Evolutionary conservation across 2,329 filamentous ascomycete species (phyloP), one percentile per base, ranked within the genome.

Genomic region (Fusarium sp.): DNA sequence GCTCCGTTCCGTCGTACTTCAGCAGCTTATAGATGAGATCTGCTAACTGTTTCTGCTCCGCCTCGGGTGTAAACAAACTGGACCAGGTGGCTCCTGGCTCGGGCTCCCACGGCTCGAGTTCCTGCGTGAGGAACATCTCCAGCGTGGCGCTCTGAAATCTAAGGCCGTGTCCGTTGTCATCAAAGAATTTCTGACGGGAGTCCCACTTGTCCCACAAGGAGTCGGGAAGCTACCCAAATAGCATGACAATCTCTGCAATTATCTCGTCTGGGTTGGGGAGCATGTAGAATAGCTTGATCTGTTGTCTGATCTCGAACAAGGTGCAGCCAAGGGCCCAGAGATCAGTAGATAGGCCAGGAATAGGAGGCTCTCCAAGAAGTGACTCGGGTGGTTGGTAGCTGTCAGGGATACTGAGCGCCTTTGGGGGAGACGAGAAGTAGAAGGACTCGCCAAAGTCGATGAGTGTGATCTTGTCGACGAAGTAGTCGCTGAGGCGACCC

Each of bases 241-340:
- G 72, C 6, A 73, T 57, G 1, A 79, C 77, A 30, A 83, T 79
- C 6, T 77, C 72, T 3, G 72, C 66, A 1, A 83, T 32, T 8
- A 80, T 48, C 1, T 82, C 80, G n/a, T 83, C 81, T 1, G 57
- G 58, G 6, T 80, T 77, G 32, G 78, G 74, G 25, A 73, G 77
- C 77, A 72, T 75, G 23, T 78, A 72, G 23, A 82, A 82, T 0
- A 84, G 71, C 0, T 70, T 70, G 5, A 78, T 62, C 1, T 81
- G 80, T 0, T 77, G 72, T 1, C 81, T 77, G 1, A 82, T 82
- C 66, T 83, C 80, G 37, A 81, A 81, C 0, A 83, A 37, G 0
- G 80, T 82, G 27, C 81, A 83, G 0, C 77, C 82, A 4, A 83
- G 78, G 32, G 82, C 80, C 81, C 82, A 83, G 0, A 83, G 48